Evolutionary conservation across 768 basidiomycete genomes (phyloP), one percentile per base, ranked within the genome.

Genomic region (Kwoniella heveanensis): DNA sequence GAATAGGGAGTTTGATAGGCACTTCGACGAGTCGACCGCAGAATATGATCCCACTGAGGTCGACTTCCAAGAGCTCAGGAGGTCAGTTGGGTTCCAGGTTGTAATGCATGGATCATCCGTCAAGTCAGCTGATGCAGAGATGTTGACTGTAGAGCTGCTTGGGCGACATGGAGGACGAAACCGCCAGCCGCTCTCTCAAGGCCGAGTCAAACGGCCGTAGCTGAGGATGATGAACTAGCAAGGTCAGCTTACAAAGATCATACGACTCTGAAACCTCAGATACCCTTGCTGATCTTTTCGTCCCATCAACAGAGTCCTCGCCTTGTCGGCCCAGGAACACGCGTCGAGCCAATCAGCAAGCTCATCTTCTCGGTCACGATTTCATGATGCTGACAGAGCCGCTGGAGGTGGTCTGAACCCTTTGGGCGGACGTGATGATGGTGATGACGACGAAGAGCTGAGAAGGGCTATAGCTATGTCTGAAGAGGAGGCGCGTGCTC

Each of bases 81-180:
- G 62, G 73, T 75, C 2, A 68, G 67, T 27, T 61, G 29, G 39
- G 24, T 17, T 32, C n/a, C 7, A 32, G 32, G 7, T 13, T 32
- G 7, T 32, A 32, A 5, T 32, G 5, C 13, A 6, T 32, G 32
- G 32, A 13, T 13, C 32, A 13, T 6, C 32, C 13, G 32, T 32
- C 5, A 6, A 32, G 32, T 32, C n/a, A 51, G 48, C 55, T 56
- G 62, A 63, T 29, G 17, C 21, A 22, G 24, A 22, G 44, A 54
- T 2, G 22, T 30, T 36, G 24, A 29, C 36, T 46, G 15, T 51
- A 71, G 71, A 36, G 74, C 74, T n/a, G 60, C 68, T 21, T 76
- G 74, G 74, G 69, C 68, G 0, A 76, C 74, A 2, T 76, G 71
- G 74, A 64, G 58, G 37, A 71, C 60, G 10, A 65, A 54, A 13